phyloP scores from a whole-genome alignment of 345 rosid genomes.

The Microcos paniculata region DNA sequence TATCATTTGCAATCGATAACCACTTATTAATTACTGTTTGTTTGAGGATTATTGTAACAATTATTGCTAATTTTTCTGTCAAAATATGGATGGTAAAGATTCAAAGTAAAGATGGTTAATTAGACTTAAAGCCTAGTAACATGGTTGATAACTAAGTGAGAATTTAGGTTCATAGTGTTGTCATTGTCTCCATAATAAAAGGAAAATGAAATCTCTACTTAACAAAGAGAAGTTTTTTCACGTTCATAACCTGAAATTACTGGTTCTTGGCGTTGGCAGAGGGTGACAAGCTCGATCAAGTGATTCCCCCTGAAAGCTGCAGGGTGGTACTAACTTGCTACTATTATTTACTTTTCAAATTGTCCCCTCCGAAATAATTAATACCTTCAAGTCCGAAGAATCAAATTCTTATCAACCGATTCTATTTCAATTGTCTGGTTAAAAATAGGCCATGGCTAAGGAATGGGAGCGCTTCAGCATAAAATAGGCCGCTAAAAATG shows the following conservation, averaged over 20 bases:
- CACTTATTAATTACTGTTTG: background rate
- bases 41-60: background rate
- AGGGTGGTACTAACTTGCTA: background rate
- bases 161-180: background rate
- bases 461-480: background rate
- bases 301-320: slow-evolving; percentile 3
- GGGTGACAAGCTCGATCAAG: background rate
- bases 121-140: background rate
- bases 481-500: too few species aligned
- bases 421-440: background rate
- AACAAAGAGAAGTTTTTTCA: background rate
- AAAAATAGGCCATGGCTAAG: background rate
- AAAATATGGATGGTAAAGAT: background rate
- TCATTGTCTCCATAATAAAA: background rate
- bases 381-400: background rate
- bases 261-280: background rate
- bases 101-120: background rate
- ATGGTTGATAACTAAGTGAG: background rate
- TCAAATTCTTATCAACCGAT: background rate
- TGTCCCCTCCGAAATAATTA: background rate
- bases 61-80: background rate
- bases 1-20: background rate
- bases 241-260: background rate
- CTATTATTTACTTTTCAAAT: background rate
- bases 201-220: background rate